These are phyloP conservation scores for Marchantia paleacea DNA, from an alignment of 225 moss, liverwort and hornwort species.

Conservation along the genomic window DNA sequence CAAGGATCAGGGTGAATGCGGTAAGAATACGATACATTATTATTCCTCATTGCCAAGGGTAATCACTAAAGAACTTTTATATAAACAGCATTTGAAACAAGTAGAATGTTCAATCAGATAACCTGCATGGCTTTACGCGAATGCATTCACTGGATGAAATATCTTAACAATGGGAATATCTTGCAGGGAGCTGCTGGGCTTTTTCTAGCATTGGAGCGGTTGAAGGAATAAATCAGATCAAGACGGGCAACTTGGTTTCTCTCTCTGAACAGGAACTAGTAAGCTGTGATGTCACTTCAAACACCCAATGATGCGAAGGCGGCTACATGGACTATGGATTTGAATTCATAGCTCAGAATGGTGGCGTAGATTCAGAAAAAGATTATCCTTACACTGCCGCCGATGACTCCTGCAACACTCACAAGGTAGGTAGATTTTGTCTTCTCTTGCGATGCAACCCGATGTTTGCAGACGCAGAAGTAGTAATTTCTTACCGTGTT, in stretches of 20 bases:
- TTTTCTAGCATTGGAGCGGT: slow-evolving; percentile 37
- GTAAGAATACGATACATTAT: slow-evolving; percentile 39
- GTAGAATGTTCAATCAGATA: no score
- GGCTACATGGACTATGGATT: slow-evolving; percentile 69
- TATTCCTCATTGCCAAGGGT: slow-evolving; percentile 64
- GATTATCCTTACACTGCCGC: slow-evolving; percentile 65
- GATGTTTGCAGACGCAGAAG: no score
- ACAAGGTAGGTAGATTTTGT: background rate
- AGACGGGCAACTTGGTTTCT: slow-evolving; percentile 30
- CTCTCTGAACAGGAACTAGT: slow-evolving; percentile 49
- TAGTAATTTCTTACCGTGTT: no score
- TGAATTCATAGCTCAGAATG: slow-evolving; percentile 64
- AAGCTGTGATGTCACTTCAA: slow-evolving; percentile 35
- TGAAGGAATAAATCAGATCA: slow-evolving; percentile 40
- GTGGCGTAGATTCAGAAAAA: slow-evolving; percentile 66
- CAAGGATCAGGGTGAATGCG: slow-evolving; percentile 44
- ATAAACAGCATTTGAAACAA: no score
- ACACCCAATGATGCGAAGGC: slow-evolving; percentile 43
- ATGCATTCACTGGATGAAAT: no score
- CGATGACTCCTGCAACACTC: slow-evolving; percentile 7
- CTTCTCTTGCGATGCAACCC: no score
- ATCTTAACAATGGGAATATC: background rate
- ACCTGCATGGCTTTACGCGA: no score
- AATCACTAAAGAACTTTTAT: slow-evolving; percentile 33
- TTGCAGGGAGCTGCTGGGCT: slow-evolving; percentile 49